These are phyloP conservation scores for Graphilbum sp. DNA, from an alignment of 2,329 filamentous ascomycete genomes.

Conservation along the genomic window DNA sequence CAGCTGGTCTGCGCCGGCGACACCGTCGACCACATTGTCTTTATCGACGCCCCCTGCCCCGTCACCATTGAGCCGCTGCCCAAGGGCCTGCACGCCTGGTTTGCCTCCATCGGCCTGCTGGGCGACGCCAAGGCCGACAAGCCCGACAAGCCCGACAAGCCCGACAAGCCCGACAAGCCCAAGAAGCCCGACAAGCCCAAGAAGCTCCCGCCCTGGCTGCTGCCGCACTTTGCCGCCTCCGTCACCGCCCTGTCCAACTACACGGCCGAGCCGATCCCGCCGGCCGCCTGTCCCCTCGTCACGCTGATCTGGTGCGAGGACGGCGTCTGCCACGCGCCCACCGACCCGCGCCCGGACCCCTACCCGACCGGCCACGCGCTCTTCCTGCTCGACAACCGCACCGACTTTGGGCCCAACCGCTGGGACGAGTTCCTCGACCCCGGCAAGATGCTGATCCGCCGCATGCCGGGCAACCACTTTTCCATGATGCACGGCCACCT, in stretches of 20 bases:
- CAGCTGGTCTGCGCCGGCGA: slow-evolving; percentile 42
- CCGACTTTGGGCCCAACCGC: slow-evolving; percentile 52
- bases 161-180: too few relatives aligned
- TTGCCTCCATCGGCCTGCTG: slow-evolving; percentile 54
- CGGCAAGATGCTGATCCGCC: slow-evolving; percentile 44
- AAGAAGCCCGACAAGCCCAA: slow-evolving; percentile 10
- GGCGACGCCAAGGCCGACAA: slow-evolving; percentile 43
- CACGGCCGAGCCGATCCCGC: slow-evolving; percentile 45
- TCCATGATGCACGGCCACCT: slow-evolving; percentile 53
- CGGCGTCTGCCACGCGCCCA: slow-evolving; percentile 51
- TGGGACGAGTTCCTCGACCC: slow-evolving; percentile 50
- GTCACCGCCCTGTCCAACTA: slow-evolving; percentile 55
- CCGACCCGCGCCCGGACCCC: slow-evolving; percentile 47
- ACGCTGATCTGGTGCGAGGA: slow-evolving; percentile 58
- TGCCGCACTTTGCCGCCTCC: slow-evolving; percentile 55
- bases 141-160: slow-evolving; percentile 1
- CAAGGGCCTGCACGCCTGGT: slow-evolving; percentile 48
- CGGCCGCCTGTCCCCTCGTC: slow-evolving; percentile 40
- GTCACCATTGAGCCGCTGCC: slow-evolving; percentile 54
- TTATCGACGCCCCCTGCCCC: slow-evolving; percentile 52
- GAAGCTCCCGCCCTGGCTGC: slow-evolving; percentile 55
- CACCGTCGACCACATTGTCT: slow-evolving; percentile 39
- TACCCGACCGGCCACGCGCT: slow-evolving; percentile 43
- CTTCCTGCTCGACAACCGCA: slow-evolving; percentile 59
- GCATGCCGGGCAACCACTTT: slow-evolving; percentile 61